Percentiles rank a stretch among this genome's conserved stretches.
Conservation (phyloP, 2,329 filamentous ascomycete species). For the Diaporthe destruens region DNA sequence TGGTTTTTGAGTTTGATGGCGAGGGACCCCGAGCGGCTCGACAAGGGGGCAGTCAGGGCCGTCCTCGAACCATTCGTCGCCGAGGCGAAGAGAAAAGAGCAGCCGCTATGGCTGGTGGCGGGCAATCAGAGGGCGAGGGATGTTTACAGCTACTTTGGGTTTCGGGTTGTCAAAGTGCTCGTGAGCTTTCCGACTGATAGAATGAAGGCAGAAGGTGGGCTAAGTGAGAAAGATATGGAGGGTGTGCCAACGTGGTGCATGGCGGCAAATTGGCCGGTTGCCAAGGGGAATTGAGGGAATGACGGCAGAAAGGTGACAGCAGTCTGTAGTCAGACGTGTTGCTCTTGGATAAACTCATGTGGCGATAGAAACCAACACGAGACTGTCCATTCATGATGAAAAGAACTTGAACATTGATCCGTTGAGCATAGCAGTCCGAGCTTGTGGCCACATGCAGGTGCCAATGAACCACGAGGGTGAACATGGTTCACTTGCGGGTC, state of each 20-base stretch:
- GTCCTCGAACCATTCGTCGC: constrained; percentile 18
- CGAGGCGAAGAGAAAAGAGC: background rate
- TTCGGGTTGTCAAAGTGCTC: constrained; percentile 25
- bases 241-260: constrained; percentile 26
- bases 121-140: constrained; percentile 22
- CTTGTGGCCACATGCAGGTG: constrained; percentile 3
- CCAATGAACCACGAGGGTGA: background rate
- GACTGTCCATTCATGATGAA: background rate
- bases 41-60: constrained; percentile 30
- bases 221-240: background rate
- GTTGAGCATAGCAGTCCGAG: background rate
- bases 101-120: constrained; percentile 25
- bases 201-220: background rate
- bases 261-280: constrained; percentile 27
- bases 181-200: background rate
- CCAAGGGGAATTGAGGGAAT: background rate
- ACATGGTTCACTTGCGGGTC: background rate
- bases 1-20: constrained; percentile 28
- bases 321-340: background rate
- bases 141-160: constrained; percentile 30
- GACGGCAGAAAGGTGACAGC: background rate
- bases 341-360: background rate
- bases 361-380: too few species aligned
- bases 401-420: background rate
- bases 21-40: constrained; percentile 23